Conservation (phyloP, 1,139 yeast species). For the Debaryomycetaceae sp. region DNA sequence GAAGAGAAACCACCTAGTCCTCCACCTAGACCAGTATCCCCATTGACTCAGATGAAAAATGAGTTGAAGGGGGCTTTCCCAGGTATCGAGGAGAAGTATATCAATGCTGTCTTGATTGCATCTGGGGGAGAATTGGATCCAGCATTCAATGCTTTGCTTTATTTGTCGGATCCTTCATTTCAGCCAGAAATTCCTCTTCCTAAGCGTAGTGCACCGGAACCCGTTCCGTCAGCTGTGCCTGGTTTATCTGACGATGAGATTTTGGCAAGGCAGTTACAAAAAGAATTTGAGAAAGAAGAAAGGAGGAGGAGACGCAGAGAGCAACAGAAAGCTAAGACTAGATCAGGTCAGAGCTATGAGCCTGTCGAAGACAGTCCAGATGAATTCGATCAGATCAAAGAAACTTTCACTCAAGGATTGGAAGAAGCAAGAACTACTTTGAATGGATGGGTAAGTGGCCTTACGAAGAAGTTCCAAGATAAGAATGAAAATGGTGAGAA, state of each 20-base stretch:
- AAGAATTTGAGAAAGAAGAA: conserved; percentile 56
- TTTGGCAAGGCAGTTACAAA: conserved; percentile 77
- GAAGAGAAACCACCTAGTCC: conserved; percentile 48
- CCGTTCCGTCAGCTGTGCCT: conserved; percentile 2
- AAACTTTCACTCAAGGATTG: conserved; percentile 69
- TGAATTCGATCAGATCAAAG: conserved; percentile 65
- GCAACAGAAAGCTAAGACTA: conserved; percentile 13
- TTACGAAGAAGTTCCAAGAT: conserved; percentile 52
- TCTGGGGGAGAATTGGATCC: conserved; percentile 76
- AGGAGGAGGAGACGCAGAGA: conserved; percentile 24
- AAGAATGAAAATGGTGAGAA: conserved; percentile 1
- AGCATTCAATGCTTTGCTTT: conserved; percentile 84
- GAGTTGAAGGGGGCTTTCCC: conserved; percentile 84
- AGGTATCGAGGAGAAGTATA: conserved; percentile 58
- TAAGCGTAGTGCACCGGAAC: conserved; percentile 15
- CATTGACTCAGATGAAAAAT: conserved; percentile 48
- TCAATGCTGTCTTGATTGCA: conserved; percentile 81
- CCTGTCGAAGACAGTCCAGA: conserved; percentile 58
- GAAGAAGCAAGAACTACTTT: conserved; percentile 81
- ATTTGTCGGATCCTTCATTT: conserved; percentile 72
- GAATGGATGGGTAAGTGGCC: conserved; percentile 76
- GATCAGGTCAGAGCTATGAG: conserved; percentile 13
- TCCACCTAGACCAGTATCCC: conserved; percentile 68
- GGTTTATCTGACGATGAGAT: conserved; percentile 62
- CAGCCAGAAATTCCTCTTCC: conserved; percentile 56